Base-by-base conservation (phyloP, 306 rosid species). In the Aeschynomene evenia region DNA sequence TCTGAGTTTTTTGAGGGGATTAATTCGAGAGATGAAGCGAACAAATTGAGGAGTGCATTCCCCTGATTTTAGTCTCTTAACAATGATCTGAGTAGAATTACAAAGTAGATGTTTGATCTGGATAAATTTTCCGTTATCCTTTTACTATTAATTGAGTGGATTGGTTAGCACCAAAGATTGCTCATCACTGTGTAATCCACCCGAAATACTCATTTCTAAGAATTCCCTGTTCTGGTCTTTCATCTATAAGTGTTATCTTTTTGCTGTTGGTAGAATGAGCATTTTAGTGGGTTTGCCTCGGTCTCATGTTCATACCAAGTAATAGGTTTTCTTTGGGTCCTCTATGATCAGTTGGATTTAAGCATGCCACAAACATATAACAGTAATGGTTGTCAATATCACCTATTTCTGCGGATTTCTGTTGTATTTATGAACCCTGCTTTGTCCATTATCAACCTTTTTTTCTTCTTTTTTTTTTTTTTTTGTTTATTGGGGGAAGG, bases 311-410 rank as follows among this genome's bases (percentile, higher is more conserved):
- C 18, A 40, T 3, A 40, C 16, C 15, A 5, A 40, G 48, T 40
- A 12, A 39, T 3, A 64, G 46, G 31, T 57, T 75, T 58, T 40
- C 16, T 53, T 37, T 51, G 65, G 50, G 4, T 75, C n/a, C 9
- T 6, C 11, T 36, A 36, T 36, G 9, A 36, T 36, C 9, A 36
- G 42, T 36, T 36, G 42, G 15, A 11, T 58, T 23, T 58, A 54
- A 45, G 16, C 39, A n/a, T 56, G 39, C 29, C 40, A 18, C 21
- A 64, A 40, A 52, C 15, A 61, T 50, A 62, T 64, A 40, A 14
- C 16, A 23, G 8, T 28, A 3, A 33, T 36, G 40, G 9, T 12
- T 34, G 9, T 31, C 10, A 66, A 8, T 23, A 75, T 16, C 62
- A 57, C 37, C 67, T 12, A 31, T 56, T 75, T 42, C 1, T 9